A percentile compares a stretch with the other conserved stretches of the same genome.
Conservation (phyloP, 257 asterid genomes). For the Ehretia macrophylla region DNA sequence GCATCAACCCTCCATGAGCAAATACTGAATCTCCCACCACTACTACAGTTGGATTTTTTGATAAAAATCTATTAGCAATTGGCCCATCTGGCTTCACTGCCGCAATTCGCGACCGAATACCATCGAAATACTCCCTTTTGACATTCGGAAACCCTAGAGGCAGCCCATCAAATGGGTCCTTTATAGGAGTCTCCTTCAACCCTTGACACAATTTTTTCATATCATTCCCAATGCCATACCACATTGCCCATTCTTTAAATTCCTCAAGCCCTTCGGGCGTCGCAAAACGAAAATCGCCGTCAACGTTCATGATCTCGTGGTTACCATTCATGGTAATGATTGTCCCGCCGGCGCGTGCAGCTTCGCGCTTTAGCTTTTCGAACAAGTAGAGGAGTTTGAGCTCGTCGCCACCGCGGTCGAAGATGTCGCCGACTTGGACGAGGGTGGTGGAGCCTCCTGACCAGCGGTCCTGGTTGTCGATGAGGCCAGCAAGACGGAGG, state of each 20-base stretch:
- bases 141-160: conserved; percentile 38
- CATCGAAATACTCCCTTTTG: conserved; percentile 32
- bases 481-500: conserved; percentile 60
- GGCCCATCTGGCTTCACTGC: conserved; percentile 69
- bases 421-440: conserved; percentile 83
- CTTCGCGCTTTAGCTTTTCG: conserved; percentile 80
- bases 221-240: conserved; percentile 56
- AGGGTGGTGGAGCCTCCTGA: conserved; percentile 77
- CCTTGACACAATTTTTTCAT: conserved; percentile 61
- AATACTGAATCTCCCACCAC: conserved; percentile 93
- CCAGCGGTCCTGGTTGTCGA: conserved; percentile 64
- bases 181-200: conserved; percentile 12
- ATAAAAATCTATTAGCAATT: conserved; percentile 57
- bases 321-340: conserved; percentile 88
- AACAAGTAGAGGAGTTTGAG: conserved; percentile 73
- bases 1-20: conserved; percentile 83
- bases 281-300: conserved; percentile 69
- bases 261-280: conserved; percentile 53
- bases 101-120: conserved; percentile 65
- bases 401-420: conserved; percentile 95
- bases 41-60: conserved; percentile 67
- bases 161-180: conserved; percentile 52
- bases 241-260: conserved; percentile 68
- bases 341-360: conserved; percentile 51
- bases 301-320: conserved; percentile 88